Base-by-base conservation (phyloP, 768 basidiomycete genomes). In the Leccinum olivaceopallidum region DNA sequence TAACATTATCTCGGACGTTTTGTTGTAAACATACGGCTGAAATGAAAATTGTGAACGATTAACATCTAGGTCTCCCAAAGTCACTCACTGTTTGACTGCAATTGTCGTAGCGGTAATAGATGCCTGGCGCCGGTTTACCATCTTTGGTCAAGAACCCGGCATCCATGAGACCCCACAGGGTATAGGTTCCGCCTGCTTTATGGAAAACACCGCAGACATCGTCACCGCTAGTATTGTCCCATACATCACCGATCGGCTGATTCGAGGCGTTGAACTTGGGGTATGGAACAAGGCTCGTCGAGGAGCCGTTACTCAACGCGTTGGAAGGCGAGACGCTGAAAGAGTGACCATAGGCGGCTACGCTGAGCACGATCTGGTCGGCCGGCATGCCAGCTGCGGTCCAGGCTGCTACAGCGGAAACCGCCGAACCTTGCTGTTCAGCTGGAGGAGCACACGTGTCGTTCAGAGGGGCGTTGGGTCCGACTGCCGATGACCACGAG, bases 291-390 rank as follows among this genome's bases (percentile, higher is more conserved):
- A 88, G 73, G 16, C 68, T 69, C 14, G 68, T 76, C 5, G 62
- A 49, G n/a, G 79, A 75, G 22, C 67, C 69, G 24, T 67, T 58
- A 4, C 68, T 61, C 60, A 81, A 67, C 0, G 84, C 84, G 37
- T 75, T 66, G 8, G 60, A 65, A 5, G 69, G 51, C 8, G 79
- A 67, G 42, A 83, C 79, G 12, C 60, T 63, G 77, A 80, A 95
- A 10, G 91, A 86, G 71, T 92, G 91, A 0, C 93, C 93, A 74
- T 93, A 95, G 4, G 87, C 75, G 9, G 93, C 84, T 2, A 95
- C 85, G 53, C 91, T 94, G 8, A 97, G 83, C 13, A 93, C 84
- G 60, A 95, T 89, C 76, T 88, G 72, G 60, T 63, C 4, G 20
- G 75, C 70, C 1, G 93, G 90, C 69, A 96, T 87, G 6, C 92